phyloP scores from a whole-genome alignment of 2,329 filamentous ascomycete genomes.

The Aspergillus costaricaensis region DNA sequence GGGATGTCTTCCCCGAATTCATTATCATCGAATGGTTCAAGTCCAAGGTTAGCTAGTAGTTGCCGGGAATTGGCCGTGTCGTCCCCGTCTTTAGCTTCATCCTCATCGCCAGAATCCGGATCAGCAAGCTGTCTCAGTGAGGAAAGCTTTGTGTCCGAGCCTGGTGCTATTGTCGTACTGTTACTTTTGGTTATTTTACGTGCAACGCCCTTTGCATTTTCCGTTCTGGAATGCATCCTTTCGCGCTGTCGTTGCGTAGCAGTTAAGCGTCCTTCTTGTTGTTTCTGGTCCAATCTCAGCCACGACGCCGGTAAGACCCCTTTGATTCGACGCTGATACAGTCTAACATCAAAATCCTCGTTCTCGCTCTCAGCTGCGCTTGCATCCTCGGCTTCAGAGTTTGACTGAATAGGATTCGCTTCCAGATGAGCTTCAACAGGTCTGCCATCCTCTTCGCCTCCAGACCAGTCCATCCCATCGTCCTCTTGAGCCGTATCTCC shows the following conservation, averaged over 20 bases:
- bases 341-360: slow-evolving; percentile 33
- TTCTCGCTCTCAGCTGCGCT: slow-evolving; percentile 4
- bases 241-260: slow-evolving; percentile 24
- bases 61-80: slow-evolving; percentile 15
- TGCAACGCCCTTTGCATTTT: slow-evolving; percentile 37
- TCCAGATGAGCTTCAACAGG: slow-evolving; percentile 22
- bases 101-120: slow-evolving; percentile 35
- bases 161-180: slow-evolving; percentile 18
- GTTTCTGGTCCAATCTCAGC: slow-evolving; percentile 44
- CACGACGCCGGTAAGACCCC: slow-evolving; percentile 54
- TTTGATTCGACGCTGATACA: slow-evolving; percentile 45
- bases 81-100: slow-evolving; percentile 15
- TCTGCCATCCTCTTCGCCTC: slow-evolving; percentile 17
- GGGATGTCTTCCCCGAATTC: slow-evolving; percentile 36
- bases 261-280: slow-evolving; percentile 28
- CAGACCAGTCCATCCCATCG: slow-evolving; percentile 16
- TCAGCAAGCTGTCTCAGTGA: slow-evolving; percentile 29
- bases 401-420: slow-evolving; percentile 18
- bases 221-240: slow-evolving; percentile 20
- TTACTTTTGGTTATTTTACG: slow-evolving; percentile 33
- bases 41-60: slow-evolving; percentile 18
- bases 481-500: slow-evolving; percentile 22
- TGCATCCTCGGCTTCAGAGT: slow-evolving; percentile 20
- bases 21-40: slow-evolving; percentile 26
- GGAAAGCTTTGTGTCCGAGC: slow-evolving; percentile 15